Evolutionary conservation across 2,329 filamentous ascomycete genomes (phyloP).

Genomic region (Talaromyces sp.): DNA sequence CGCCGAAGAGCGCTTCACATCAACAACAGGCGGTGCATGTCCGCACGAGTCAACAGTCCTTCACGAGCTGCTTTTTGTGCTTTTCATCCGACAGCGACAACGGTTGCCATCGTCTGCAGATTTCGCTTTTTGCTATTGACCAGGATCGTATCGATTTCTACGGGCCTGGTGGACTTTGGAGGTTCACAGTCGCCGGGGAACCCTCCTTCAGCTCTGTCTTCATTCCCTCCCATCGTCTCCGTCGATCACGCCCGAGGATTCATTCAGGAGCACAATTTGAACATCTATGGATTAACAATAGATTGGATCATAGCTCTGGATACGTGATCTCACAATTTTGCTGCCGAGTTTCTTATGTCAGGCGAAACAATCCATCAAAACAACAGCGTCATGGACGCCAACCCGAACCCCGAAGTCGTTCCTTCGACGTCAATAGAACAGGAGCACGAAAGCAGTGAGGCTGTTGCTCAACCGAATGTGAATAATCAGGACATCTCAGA

Average conservation of each 20-base stretch:
- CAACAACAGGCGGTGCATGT: background rate
- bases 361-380: background rate
- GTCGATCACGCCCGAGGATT: background rate
- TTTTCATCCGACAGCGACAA: background rate
- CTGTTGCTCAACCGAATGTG: background rate
- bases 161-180: background rate
- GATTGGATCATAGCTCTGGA: background rate
- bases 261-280: background rate
- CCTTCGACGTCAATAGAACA: background rate
- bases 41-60: background rate
- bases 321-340: background rate
- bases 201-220: background rate
- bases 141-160: background rate
- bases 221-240: background rate
- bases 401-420: conserved; percentile 5
- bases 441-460: background rate
- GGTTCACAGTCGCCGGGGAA: background rate
- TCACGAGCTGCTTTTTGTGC: background rate
- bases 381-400: conserved; percentile 7
- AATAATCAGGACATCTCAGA: conserved; percentile 1
- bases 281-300: background rate
- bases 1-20: conserved; percentile 13
- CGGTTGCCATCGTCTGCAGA: background rate
- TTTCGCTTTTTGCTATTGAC: too few species aligned
- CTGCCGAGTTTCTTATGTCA: background rate